phyloP scores from a whole-genome alignment of 2,329 filamentous ascomycete species.

The Diaporthe aspalathi region DNA sequence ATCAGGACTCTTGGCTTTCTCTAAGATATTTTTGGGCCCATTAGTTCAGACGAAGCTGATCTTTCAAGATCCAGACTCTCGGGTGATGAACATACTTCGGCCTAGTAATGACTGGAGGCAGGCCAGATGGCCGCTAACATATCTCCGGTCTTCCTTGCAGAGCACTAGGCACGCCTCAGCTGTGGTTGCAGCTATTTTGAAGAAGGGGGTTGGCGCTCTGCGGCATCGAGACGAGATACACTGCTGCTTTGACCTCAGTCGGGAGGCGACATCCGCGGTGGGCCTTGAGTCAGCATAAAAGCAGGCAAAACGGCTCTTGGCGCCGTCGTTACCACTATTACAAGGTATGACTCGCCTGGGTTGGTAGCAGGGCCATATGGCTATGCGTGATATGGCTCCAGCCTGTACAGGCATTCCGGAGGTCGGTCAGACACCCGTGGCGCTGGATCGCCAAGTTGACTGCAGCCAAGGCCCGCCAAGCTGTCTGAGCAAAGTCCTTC shows the following conservation, averaged over 20 bases:
- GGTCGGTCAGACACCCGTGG: constrained; percentile 19
- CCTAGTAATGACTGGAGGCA: not conserved
- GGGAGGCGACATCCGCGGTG: not conserved
- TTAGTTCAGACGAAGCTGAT: constrained; percentile 25
- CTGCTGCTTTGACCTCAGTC: not conserved
- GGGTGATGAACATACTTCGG: constrained; percentile 3
- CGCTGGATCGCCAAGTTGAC: constrained; percentile 29
- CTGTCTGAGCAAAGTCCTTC: constrained; percentile 32
- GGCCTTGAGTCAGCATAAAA: constrained; percentile 12
- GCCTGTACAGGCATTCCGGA: not conserved
- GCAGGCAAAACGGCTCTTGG: constrained; percentile 17
- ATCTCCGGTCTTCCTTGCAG: not conserved
- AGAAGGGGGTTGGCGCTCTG: not conserved
- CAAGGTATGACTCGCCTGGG: constrained; percentile 18
- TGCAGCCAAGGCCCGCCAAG: constrained; percentile 33
- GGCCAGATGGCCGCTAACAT: not conserved
- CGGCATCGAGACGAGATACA: not conserved
- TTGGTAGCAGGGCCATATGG: not conserved
- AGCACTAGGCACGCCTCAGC: not conserved
- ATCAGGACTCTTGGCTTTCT: constrained; percentile 10
- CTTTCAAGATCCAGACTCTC: constrained; percentile 17
- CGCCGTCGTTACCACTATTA: constrained; percentile 1
- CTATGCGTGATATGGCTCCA: not conserved
- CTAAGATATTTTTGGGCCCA: constrained; percentile 23
- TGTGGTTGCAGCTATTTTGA: not conserved